phyloP scores from a whole-genome alignment of 2,329 filamentous ascomycete genomes.

The Neonectria hederae region DNA sequence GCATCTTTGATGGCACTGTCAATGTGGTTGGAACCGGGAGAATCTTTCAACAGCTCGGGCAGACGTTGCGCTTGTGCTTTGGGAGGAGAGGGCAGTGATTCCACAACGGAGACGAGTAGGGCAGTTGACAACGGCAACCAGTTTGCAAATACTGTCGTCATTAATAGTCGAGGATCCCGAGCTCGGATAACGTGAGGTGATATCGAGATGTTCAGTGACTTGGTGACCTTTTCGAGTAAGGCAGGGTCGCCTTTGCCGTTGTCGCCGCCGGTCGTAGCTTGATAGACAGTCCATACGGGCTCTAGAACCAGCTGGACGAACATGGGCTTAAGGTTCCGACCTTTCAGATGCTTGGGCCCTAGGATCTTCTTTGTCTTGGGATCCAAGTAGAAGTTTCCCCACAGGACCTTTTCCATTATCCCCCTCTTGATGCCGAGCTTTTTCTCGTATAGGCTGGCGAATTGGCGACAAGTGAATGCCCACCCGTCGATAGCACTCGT shows the following conservation, averaged over 20 bases:
- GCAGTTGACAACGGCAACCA: slow-evolving; percentile 96
- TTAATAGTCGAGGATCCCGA: slow-evolving; percentile 81
- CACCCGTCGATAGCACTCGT: slow-evolving; percentile 98
- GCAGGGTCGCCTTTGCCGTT: slow-evolving; percentile 83
- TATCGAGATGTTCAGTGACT: slow-evolving; percentile 85
- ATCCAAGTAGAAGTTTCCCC: slow-evolving; percentile 96
- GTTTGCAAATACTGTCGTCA: slow-evolving; percentile 85
- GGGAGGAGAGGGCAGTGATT: slow-evolving; percentile 87
- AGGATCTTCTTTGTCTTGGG: slow-evolving; percentile 96
- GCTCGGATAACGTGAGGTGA: slow-evolving; percentile 86
- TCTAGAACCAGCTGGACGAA: slow-evolving; percentile 97
- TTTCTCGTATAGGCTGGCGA: slow-evolving; percentile 92
- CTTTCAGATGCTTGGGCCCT: slow-evolving; percentile 90
- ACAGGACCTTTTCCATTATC: slow-evolving; percentile 90
- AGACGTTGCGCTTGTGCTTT: slow-evolving; percentile 82
- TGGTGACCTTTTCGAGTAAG: slow-evolving; percentile 93
- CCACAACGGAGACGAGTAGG: slow-evolving; percentile 90
- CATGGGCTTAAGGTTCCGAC: slow-evolving; percentile 90
- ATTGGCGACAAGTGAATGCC: slow-evolving; percentile 97
- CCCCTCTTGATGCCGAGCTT: slow-evolving; percentile 94
- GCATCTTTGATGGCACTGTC: slow-evolving; percentile 77
- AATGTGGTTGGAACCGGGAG: slow-evolving; percentile 79
- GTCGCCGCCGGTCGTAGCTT: slow-evolving; percentile 85
- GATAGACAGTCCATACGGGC: slow-evolving; percentile 95
- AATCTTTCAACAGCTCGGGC: slow-evolving; percentile 79